Conservation (phyloP, 345 rosid genomes). For the Cardamine resedifolia region DNA sequence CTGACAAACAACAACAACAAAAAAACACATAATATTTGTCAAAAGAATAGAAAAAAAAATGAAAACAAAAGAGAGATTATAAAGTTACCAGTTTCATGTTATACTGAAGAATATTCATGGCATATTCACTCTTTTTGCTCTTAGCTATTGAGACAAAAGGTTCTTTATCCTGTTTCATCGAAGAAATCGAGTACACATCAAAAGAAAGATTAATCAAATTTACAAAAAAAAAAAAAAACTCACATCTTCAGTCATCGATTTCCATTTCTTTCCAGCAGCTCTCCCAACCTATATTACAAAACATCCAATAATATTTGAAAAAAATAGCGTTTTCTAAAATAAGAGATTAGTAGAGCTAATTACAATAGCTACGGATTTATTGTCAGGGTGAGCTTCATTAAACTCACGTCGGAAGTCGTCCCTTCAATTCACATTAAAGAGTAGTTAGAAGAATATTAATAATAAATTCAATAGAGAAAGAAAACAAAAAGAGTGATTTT, state of each 20-base stretch:
- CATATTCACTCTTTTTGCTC: conserved; percentile 64
- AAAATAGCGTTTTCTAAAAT: too few species aligned
- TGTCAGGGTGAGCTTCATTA: conserved; percentile 68
- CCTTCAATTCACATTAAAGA: conserved; percentile 38
- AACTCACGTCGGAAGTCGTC: conserved; percentile 70
- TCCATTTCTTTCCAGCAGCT: conserved; percentile 84
- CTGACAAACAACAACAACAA: too few species aligned
- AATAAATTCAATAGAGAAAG: neutral
- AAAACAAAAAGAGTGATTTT: neutral
- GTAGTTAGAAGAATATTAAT: neutral
- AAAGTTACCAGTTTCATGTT: conserved; percentile 54
- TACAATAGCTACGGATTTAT: conserved; percentile 76
- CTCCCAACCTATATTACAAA: conserved; percentile 60
- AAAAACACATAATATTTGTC: neutral
- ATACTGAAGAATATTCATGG: conserved; percentile 53
- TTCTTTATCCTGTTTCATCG: conserved; percentile 58
- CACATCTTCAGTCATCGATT: conserved; percentile 58
- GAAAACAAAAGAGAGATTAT: neutral
- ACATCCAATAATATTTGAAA: too few species aligned
- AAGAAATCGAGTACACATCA: neutral
- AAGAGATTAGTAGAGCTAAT: neutral
- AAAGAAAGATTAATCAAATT: too few species aligned
- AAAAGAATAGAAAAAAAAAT: neutral
- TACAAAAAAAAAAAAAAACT: conserved; percentile 16
- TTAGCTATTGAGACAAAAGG: conserved; percentile 55